phyloP scores from a whole-genome alignment of 1,284 basidiomycete genomes.

The Sporisorium sorghi region DNA sequence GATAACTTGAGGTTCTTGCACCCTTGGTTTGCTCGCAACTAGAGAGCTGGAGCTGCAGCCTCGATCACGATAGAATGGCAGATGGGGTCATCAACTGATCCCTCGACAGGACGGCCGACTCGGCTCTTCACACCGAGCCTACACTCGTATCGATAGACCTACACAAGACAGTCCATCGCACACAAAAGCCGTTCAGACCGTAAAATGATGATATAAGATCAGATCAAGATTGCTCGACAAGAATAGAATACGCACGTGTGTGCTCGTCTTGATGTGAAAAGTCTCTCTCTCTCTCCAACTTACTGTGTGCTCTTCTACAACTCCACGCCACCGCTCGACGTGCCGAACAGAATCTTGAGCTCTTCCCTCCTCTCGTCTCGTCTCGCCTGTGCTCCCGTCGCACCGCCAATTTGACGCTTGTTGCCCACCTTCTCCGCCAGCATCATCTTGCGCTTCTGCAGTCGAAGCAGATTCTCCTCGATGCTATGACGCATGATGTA shows the following conservation, averaged over 20 bases:
- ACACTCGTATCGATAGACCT: too few species aligned
- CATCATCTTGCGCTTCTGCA: conserved; percentile 66
- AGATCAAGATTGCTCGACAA: background rate
- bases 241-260: background rate
- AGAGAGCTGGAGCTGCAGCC: background rate
- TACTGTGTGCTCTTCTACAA: background rate
- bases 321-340: conserved; percentile 31
- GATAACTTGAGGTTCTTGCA: conserved; percentile 83
- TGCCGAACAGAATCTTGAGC: conserved; percentile 55
- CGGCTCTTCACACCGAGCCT: background rate
- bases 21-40: conserved; percentile 59
- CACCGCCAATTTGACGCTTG: conserved; percentile 36
- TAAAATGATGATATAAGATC: background rate
- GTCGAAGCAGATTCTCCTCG: conserved; percentile 66
- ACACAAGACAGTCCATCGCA: background rate
- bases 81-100: conserved; percentile 7
- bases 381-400: conserved; percentile 6
- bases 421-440: conserved; percentile 64
- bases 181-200: background rate
- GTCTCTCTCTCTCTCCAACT: background rate
- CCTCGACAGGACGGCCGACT: background rate
- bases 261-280: background rate
- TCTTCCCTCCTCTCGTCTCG: conserved; percentile 53
- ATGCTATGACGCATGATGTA: conserved; percentile 66
- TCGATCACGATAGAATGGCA: background rate